Base-by-base conservation (phyloP, 208 protist genomes). In the Porcisia hertigi region DNA sequence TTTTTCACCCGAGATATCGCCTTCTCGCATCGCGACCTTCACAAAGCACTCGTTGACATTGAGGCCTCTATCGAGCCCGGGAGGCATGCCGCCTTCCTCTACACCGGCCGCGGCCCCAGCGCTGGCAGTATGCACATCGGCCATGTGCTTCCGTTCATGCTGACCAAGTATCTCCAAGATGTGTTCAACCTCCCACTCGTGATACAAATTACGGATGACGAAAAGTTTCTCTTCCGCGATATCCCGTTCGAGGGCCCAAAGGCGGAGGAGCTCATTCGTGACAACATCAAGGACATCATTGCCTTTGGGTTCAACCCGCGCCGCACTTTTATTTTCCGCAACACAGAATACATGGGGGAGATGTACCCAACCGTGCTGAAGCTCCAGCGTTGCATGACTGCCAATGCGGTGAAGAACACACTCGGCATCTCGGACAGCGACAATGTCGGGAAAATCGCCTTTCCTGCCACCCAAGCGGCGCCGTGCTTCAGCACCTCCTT, bases 181-280 rank as follows among this genome's bases (percentile, higher is more conserved):
- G 92, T 88, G 11, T 98, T 99, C 71, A 79, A 93, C 39, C 93
- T 99, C 23, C 98, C 98, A n/a, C 78, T 99, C 8, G 98, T 99
- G 14, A 98, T 99, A 74, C 99, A 99, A 84, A 95, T 99, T 79
- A 99, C 99, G 25, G 99, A 99, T 79, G 99, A 99, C 84, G 99
- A 99, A 82, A 99, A 99, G 87, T 99, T 95, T 69, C 91, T 99
- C 52, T 99, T 98, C 81, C 99, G 99, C 69, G 95, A 98, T 77
- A 81, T 97, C 0, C 88, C 88, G 12, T 85, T 98, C 53, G 81
- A 85, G 14, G 77, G 99, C 9, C 89, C 94, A 12, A 86, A 96
- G 76, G 80, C 83, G 11, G 82, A 94, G 43, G 72, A 87, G 30
- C 77, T 98, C n/a, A 94, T 96, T 8, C 59, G 69, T 34, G 96